Conservation (phyloP, 176 grass and related monocot species). For the Phragmites australis region DNA sequence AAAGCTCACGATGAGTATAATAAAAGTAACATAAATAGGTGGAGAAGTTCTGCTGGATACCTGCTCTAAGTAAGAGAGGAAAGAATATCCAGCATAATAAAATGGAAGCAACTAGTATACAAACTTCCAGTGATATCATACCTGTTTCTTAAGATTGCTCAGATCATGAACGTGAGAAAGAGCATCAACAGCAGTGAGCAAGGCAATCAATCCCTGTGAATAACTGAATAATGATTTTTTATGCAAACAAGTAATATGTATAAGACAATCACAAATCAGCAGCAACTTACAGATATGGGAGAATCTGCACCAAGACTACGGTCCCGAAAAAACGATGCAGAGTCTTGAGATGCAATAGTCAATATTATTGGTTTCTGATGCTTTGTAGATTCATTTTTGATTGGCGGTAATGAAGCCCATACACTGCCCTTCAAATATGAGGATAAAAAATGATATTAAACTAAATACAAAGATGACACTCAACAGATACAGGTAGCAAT, state of each 20-base stretch:
- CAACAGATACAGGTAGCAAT: background rate
- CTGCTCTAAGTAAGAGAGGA: slow-evolving; percentile 10
- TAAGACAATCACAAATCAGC: background rate
- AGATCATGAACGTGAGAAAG: slow-evolving; percentile 80
- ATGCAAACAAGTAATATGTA: slow-evolving; percentile 20
- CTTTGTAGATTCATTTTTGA: slow-evolving; percentile 58
- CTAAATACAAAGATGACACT: slow-evolving; percentile 12
- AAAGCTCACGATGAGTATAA: background rate
- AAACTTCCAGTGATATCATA: slow-evolving; percentile 36
- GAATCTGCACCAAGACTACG: slow-evolving; percentile 90
- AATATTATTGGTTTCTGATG: slow-evolving; percentile 79
- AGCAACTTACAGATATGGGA: slow-evolving; percentile 83
- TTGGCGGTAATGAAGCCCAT: slow-evolving; percentile 87
- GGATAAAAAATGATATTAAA: slow-evolving; percentile 48
- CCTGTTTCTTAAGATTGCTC: slow-evolving; percentile 87
- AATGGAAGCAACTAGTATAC: background rate
- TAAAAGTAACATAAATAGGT: slow-evolving; percentile 13
- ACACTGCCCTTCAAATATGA: slow-evolving; percentile 94
- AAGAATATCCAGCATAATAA: slow-evolving; percentile 17
- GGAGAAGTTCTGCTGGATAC: background rate
- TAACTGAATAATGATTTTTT: slow-evolving; percentile 28
- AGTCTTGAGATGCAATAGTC: slow-evolving; percentile 70
- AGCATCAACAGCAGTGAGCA: slow-evolving; percentile 93
- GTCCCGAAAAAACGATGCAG: slow-evolving; percentile 92
- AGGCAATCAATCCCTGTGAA: slow-evolving; percentile 90